phyloP scores from a whole-genome alignment of 2,329 filamentous ascomycete genomes.

The Gnomoniopsis smithogilvyi region DNA sequence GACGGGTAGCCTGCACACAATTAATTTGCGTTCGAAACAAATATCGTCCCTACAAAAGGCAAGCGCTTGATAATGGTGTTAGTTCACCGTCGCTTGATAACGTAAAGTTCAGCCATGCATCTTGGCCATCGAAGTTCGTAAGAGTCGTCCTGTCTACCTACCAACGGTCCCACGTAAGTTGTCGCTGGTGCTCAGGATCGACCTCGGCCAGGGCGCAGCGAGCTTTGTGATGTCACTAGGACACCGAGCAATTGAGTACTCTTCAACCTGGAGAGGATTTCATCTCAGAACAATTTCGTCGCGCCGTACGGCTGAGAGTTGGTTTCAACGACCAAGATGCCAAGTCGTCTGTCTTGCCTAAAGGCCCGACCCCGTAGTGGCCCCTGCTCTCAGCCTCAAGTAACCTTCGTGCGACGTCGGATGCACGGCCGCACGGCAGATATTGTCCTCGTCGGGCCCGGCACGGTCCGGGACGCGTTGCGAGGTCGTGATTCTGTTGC shows the following conservation, averaged over 20 bases:
- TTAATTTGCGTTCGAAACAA: too few species aligned
- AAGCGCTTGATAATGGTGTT: too few species aligned
- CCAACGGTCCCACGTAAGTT: not conserved
- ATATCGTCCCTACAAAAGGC: too few species aligned
- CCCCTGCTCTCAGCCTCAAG: constrained; percentile 13
- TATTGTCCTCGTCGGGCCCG: not conserved
- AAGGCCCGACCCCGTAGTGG: not conserved
- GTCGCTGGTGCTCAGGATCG: not conserved
- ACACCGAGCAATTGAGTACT: not conserved
- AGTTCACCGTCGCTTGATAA: too few species aligned
- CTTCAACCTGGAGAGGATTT: not conserved
- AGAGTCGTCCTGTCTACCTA: too few species aligned
- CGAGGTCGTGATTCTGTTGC: not conserved
- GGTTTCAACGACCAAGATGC: not conserved
- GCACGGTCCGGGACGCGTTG: not conserved
- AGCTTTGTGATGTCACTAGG: not conserved
- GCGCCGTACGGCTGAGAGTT: not conserved
- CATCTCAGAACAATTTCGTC: not conserved
- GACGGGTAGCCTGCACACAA: too few species aligned
- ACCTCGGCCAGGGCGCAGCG: not conserved
- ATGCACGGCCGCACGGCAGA: constrained; percentile 11
- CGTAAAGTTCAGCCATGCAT: too few species aligned
- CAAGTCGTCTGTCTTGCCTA: not conserved
- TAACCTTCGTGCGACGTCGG: constrained; percentile 5
- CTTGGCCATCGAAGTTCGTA: too few species aligned